These are phyloP conservation scores for Phytophthora cryptogea DNA, from an alignment of 352 stramenopile species.

Conservation along the genomic window DNA sequence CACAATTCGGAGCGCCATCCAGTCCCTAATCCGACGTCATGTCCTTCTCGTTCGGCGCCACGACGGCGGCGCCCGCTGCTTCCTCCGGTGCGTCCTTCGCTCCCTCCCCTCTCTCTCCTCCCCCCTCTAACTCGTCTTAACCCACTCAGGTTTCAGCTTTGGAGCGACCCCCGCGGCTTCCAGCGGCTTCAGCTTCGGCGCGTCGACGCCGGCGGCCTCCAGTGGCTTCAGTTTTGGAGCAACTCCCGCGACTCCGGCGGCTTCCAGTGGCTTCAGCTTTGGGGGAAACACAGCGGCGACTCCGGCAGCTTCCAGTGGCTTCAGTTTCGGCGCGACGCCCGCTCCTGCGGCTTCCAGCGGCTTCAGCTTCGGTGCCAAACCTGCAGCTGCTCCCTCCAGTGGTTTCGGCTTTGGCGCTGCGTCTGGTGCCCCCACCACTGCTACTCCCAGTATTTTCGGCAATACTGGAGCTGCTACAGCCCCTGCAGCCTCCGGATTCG, in stretches of 20 bases:
- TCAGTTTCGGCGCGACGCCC: constrained; percentile 28
- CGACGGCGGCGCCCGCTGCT: constrained; percentile 25
- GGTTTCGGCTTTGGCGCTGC: constrained; percentile 23
- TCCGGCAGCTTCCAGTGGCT: constrained; percentile 24
- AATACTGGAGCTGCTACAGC: constrained; percentile 1
- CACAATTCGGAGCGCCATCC: background rate
- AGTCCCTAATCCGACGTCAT: constrained; percentile 10
- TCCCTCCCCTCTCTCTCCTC: background rate
- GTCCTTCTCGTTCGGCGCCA: constrained; percentile 50
- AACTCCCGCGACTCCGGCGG: constrained; percentile 5
- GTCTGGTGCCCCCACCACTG: constrained; percentile 3
- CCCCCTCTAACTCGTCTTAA: background rate
- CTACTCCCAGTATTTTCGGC: constrained; percentile 31
- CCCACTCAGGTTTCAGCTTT: constrained; percentile 7
- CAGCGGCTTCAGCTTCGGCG: constrained; percentile 35
- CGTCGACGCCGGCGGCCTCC: constrained; percentile 5
- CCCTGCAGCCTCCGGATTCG: constrained; percentile 13
- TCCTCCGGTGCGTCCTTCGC: constrained; percentile 22
- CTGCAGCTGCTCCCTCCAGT: constrained; percentile 1
- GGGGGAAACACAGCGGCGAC: constrained; percentile 11
- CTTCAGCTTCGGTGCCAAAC: constrained; percentile 31
- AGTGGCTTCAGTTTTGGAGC: constrained; percentile 23
- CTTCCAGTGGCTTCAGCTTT: constrained; percentile 41
- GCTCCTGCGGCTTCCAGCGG: constrained; percentile 26
- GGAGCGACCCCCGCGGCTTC: constrained; percentile 6